A percentile compares a stretch with the other conserved stretches of the same genome.
Conservation (phyloP, 139 green algal species). For the Pycnococcus provasolii region DNA sequence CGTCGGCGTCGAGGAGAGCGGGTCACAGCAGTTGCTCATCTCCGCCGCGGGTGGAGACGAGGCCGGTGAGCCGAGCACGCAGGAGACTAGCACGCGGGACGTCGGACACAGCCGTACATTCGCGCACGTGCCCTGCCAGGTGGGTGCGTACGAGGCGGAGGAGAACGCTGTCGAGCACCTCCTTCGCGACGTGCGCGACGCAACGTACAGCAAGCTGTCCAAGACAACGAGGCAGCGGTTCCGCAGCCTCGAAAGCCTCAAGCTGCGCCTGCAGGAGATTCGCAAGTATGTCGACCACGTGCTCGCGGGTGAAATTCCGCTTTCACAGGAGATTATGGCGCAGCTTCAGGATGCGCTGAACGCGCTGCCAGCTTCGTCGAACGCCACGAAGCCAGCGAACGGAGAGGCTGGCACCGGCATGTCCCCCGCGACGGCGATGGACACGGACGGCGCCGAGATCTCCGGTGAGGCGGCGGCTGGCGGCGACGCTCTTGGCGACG, state of each 20-base stretch:
- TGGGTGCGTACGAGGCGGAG: conserved; percentile 95
- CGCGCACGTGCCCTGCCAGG: conserved; percentile 81
- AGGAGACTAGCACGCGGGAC: conserved; percentile 22
- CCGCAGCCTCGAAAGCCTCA: conserved; percentile 33
- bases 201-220: conserved; percentile 74
- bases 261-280: conserved; percentile 48
- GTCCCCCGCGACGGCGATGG: too few relatives aligned
- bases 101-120: conserved; percentile 38
- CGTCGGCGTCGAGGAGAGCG: conserved; percentile 73
- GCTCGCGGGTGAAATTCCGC: conserved; percentile 64
- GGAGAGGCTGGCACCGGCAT: too few relatives aligned
- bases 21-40: background rate
- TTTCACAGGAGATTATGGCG: conserved; percentile 95
- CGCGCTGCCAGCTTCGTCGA: conserved; percentile 55
- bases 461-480: too few relatives aligned
- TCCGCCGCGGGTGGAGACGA: conserved; percentile 25
- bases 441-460: too few relatives aligned
- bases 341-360: conserved; percentile 95
- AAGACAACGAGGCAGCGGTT: conserved; percentile 38
- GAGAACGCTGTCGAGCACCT: conserved; percentile 95
- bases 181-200: conserved; percentile 88
- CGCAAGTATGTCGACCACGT: conserved; percentile 79
- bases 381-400: too few relatives aligned
- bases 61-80: conserved; percentile 84
- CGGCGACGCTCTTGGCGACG: conserved; percentile 19